Evolutionary conservation across 106 monocot genomes (phyloP).

Genomic region (Dendrobium officinale): DNA sequence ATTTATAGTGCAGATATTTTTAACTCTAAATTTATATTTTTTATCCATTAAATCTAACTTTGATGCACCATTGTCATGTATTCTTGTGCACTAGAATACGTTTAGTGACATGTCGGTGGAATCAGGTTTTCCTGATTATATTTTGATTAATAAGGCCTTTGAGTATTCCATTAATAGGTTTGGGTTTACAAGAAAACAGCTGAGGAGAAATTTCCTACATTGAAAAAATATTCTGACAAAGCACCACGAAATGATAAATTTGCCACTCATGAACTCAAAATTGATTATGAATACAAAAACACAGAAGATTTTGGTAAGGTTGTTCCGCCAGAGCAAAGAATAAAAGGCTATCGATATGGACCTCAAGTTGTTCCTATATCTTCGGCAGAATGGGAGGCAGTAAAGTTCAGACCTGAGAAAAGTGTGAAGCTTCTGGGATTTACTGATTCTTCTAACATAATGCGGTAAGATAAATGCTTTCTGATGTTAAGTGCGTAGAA

Average conservation of each 20-base stretch:
- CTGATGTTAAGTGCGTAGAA: neutral
- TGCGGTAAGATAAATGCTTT: slow-evolving; percentile 42
- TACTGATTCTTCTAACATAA: slow-evolving; percentile 70
- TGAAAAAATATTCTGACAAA: slow-evolving; percentile 93
- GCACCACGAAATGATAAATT: slow-evolving; percentile 77
- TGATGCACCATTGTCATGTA: neutral
- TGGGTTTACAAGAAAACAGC: slow-evolving; percentile 99
- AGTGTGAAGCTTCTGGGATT: slow-evolving; percentile 87
- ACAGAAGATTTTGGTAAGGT: slow-evolving; percentile 52
- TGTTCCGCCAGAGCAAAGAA: slow-evolving; percentile 93
- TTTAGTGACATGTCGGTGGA: neutral
- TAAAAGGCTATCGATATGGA: slow-evolving; percentile 94
- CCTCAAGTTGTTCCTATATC: slow-evolving; percentile 96
- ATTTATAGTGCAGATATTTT: too few species aligned
- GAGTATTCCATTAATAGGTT: slow-evolving; percentile 37
- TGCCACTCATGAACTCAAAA: slow-evolving; percentile 96
- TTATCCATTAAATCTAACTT: neutral
- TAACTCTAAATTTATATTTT: too few species aligned
- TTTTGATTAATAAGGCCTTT: neutral
- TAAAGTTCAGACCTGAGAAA: slow-evolving; percentile 85
- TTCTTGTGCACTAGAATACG: neutral
- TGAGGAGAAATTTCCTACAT: slow-evolving; percentile 89
- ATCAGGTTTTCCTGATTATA: neutral
- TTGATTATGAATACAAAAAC: slow-evolving; percentile 85
- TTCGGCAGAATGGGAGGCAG: slow-evolving; percentile 72